Conservation (phyloP, 116 monocot genomes). For the Dioscorea cayenensis region DNA sequence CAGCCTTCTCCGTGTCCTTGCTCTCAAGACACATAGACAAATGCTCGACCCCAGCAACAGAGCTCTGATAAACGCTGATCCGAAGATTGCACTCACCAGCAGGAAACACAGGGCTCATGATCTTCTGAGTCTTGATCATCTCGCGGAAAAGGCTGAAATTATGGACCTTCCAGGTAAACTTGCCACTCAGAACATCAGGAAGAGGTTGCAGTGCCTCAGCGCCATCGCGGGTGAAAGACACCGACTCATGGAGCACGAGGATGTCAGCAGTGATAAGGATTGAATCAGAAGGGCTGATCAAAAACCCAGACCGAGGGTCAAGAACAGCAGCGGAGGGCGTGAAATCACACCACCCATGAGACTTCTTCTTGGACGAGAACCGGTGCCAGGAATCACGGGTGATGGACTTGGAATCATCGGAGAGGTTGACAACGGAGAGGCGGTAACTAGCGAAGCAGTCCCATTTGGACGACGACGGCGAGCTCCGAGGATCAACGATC, state of each 20-base stretch:
- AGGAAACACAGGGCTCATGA: conserved; percentile 84
- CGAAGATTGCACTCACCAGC: conserved; percentile 71
- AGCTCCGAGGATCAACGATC: conserved; percentile 82
- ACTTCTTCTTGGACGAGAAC: conserved; percentile 92
- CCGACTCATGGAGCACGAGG: conserved; percentile 61
- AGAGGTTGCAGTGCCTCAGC: conserved; percentile 6
- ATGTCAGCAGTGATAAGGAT: conserved; percentile 71
- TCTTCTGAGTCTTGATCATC: conserved; percentile 94
- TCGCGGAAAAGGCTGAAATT: conserved; percentile 79
- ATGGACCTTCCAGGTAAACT: conserved; percentile 86
- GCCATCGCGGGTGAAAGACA: conserved; percentile 39
- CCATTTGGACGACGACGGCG: conserved; percentile 51
- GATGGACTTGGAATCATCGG: conserved; percentile 63
- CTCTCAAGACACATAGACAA: conserved; percentile 93
- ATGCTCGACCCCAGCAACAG: conserved; percentile 56
- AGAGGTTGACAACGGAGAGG: conserved; percentile 52
- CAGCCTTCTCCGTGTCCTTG: conserved; percentile 70
- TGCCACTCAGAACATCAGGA: conserved; percentile 37
- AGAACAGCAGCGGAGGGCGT: conserved; percentile 47
- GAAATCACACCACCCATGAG: conserved; percentile 98
- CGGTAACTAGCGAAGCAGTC: conserved; percentile 90
- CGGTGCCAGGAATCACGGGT: conserved; percentile 92
- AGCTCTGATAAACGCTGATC: conserved; percentile 89
- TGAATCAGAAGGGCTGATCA: conserved; percentile 24
- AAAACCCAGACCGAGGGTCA: conserved; percentile 44